Evolutionary conservation across 768 basidiomycete genomes (phyloP).

Genomic region (Tubosaeta brunneosetosa): DNA sequence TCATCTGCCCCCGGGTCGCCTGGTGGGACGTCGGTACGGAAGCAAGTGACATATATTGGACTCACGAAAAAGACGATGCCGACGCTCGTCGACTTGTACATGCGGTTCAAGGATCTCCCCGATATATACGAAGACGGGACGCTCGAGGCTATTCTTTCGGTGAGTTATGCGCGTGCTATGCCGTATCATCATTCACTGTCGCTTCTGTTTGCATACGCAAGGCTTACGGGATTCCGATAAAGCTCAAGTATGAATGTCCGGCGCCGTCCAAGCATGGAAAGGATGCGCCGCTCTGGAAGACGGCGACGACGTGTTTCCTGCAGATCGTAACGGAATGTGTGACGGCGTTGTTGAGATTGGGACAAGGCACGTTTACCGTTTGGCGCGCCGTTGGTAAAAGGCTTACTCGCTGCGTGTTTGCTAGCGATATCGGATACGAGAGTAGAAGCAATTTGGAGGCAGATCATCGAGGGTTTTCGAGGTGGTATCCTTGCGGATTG

Average conservation of each 20-base stretch:
- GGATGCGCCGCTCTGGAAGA: constrained; percentile 90
- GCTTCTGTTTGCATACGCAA: constrained; percentile 23
- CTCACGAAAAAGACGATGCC: constrained; percentile 89
- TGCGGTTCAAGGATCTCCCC: constrained; percentile 53
- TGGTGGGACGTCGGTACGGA: constrained; percentile 34
- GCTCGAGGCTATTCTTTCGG: constrained; percentile 75
- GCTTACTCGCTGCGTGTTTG: not conserved
- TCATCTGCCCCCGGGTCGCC: constrained; percentile 11
- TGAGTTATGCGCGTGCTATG: constrained; percentile 30
- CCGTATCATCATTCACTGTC: not conserved
- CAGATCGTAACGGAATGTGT: constrained; percentile 66
- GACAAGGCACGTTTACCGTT: constrained; percentile 38
- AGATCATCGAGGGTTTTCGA: constrained; percentile 73
- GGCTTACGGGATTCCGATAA: constrained; percentile 89
- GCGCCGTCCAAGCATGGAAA: constrained; percentile 82
- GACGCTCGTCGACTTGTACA: constrained; percentile 70
- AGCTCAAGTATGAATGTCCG: constrained; percentile 93
- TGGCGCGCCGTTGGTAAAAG: not conserved
- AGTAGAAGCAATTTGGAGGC: constrained; percentile 81
- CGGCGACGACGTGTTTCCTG: constrained; percentile 79
- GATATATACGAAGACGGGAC: constrained; percentile 80
- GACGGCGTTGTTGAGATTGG: constrained; percentile 46
- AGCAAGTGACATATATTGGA: constrained; percentile 83
- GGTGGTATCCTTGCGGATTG: constrained; percentile 84
- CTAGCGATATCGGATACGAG: constrained; percentile 57